A percentile compares a stretch with the other conserved stretches of the same genome.
Conservation (phyloP, 345 rosid species). For the Aquilaria yunnanensis region DNA sequence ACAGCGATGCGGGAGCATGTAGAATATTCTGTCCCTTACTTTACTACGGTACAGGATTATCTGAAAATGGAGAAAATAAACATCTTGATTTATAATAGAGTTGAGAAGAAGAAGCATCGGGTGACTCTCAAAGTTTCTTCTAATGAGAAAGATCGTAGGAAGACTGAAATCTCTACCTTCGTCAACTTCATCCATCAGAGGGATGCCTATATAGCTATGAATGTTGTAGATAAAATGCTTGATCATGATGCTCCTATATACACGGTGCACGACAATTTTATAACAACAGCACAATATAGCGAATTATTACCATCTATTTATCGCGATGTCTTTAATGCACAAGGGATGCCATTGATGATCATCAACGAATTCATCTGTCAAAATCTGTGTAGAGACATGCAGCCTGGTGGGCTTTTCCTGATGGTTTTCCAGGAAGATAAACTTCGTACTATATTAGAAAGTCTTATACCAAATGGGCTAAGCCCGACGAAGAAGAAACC, state of each 20-base stretch:
- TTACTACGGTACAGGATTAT: background rate
- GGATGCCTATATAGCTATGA: constrained; percentile 9
- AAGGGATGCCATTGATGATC: background rate
- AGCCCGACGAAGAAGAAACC: background rate
- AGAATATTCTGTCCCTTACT: background rate
- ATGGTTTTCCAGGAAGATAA: background rate
- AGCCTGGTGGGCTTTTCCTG: too few relatives aligned
- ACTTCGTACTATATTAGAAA: background rate
- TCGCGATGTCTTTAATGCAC: too few relatives aligned
- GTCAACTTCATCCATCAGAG: constrained; percentile 9
- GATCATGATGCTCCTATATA: background rate
- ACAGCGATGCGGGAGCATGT: background rate
- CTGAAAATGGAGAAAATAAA: background rate
- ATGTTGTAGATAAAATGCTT: background rate
- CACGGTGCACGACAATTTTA: constrained; percentile 7
- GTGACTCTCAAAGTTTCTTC: constrained; percentile 3
- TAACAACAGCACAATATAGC: background rate
- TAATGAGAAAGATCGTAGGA: background rate
- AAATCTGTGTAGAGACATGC: background rate
- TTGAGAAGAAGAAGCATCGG: background rate
- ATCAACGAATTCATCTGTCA: background rate
- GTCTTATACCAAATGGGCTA: background rate
- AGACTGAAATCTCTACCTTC: background rate
- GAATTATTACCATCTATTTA: too few relatives aligned
- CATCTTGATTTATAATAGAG: background rate